Evolutionary conservation across 208 protist genomes (phyloP).

Genomic region (Leishmania martiniquensis): DNA sequence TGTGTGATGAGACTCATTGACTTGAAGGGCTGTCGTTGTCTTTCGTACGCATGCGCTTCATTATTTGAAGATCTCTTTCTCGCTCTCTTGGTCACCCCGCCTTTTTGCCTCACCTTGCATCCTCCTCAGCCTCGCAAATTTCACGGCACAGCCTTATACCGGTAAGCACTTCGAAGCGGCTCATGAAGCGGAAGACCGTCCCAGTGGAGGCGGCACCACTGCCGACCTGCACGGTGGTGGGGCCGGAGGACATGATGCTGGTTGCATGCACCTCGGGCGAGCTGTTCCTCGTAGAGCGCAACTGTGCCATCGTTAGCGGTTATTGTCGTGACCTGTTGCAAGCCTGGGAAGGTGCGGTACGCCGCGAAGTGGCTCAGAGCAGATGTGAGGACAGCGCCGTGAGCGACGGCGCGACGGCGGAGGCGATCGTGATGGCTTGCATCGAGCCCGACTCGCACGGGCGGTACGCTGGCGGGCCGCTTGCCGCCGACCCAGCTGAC

Average conservation of each 20-base stretch:
- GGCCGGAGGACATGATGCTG: constrained; percentile 52
- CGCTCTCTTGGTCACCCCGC: background rate
- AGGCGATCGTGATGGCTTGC: background rate
- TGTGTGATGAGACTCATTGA: background rate
- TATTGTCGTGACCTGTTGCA: constrained; percentile 37
- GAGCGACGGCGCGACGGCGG: background rate
- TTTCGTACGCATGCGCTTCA: background rate
- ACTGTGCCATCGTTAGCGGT: constrained; percentile 66
- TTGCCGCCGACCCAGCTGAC: constrained; percentile 3
- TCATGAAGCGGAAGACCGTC: constrained; percentile 30
- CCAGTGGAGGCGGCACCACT: constrained; percentile 18
- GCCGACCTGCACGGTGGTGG: constrained; percentile 25
- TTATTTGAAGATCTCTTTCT: background rate
- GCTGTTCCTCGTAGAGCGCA: constrained; percentile 62
- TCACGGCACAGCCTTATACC: no score
- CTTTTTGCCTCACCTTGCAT: background rate
- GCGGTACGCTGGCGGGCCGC: background rate
- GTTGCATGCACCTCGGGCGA: constrained; percentile 45
- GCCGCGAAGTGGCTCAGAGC: background rate
- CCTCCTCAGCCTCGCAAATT: background rate
- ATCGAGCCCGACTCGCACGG: background rate
- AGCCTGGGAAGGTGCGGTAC: constrained; percentile 27
- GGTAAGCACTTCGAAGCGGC: background rate
- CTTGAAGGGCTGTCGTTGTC: background rate
- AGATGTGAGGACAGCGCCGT: constrained; percentile 4